Evolutionary conservation across 1,284 basidiomycete species (phyloP), one percentile per base, ranked within the genome.

Genomic region (Cutaneotrichosporon dermatis): DNA sequence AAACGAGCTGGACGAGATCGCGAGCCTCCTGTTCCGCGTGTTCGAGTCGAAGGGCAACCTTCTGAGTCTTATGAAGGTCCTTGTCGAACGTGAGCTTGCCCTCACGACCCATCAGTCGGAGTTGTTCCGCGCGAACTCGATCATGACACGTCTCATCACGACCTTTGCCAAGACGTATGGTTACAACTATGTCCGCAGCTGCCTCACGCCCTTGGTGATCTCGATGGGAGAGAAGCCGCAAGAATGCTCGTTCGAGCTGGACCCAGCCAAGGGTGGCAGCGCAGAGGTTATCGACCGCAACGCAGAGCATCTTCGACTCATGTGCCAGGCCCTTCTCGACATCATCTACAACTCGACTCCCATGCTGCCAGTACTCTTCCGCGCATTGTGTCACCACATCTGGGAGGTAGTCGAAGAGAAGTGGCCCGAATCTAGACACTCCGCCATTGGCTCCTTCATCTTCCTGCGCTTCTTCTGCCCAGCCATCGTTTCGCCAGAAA

Each of bases 381-480:
- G 89, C 9, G 92, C 93, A 72, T 84, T 95, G 39, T 92, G 89
- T 69, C 84, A 87, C 39, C 88, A 93, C 73, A 89, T 95, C 48
- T 87, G 86, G 58, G 85, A 85, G 65, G 83, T 84, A 39, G 90
- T 94, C 84, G 92, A 82, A 72, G 83, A 84, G 55, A 81, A 86
- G 4, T 93, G 89, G 86, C 89, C 90, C 0, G 87, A 91, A 58
- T 84, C 89, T 4, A 89, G 89, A 70, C 90, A 89, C 71, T 85
- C 89, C 13, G 90, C 90, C 0, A 84, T 93, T 25, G 92, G 92
- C 25, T 90, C 91, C 6, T 95, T 95, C 80, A 88, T 95, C 65
- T 94, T 95, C 74, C 80, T 95, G 37, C 84, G 92, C 84, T 81
- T 81, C 69, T 79, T 82, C 62, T 80, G 79, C 51, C 92, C 92